These are phyloP conservation scores for Sparassis latifolia DNA, from an alignment of 1,284 basidiomycete genomes.

Conservation along the genomic window DNA sequence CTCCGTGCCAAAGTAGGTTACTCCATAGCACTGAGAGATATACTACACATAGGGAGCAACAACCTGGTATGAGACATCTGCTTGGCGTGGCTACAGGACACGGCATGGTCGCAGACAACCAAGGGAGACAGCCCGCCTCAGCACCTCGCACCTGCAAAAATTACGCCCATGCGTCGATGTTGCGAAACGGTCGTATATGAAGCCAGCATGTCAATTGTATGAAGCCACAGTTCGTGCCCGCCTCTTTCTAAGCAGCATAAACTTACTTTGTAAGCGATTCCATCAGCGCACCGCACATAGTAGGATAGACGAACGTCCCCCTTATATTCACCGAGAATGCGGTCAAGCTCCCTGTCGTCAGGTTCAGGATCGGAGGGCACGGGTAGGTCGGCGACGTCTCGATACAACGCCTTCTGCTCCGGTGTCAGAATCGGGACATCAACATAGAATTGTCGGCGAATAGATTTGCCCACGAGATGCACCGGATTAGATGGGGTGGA, in stretches of 20 bases:
- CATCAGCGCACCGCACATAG: slow-evolving; percentile 51
- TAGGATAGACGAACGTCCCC: slow-evolving; percentile 40
- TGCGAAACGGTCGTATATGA: background rate
- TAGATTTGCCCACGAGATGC: too few species aligned
- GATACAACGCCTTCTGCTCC: slow-evolving; percentile 14
- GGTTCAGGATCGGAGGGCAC: slow-evolving; percentile 16
- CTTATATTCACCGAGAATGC: slow-evolving; percentile 52
- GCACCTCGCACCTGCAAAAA: background rate
- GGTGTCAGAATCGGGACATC: slow-evolving; percentile 11
- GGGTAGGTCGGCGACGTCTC: slow-evolving; percentile 11
- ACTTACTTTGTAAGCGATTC: slow-evolving; percentile 54
- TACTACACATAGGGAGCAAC: background rate
- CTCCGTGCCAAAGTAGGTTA: background rate
- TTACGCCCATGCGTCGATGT: background rate
- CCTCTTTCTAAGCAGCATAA: slow-evolving; percentile 8
- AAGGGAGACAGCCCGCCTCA: background rate
- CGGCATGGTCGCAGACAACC: background rate
- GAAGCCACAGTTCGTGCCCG: background rate
- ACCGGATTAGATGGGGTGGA: too few species aligned
- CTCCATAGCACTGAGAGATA: background rate
- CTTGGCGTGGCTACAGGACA: background rate
- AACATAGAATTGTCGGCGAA: slow-evolving; percentile 7
- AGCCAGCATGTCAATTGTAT: background rate
- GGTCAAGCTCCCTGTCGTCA: slow-evolving; percentile 14
- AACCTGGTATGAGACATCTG: background rate